Evolutionary conservation across 371 early-diverging fungal species (phyloP), one percentile per base, ranked within the genome.

Genomic region (Mortierella sp.): DNA sequence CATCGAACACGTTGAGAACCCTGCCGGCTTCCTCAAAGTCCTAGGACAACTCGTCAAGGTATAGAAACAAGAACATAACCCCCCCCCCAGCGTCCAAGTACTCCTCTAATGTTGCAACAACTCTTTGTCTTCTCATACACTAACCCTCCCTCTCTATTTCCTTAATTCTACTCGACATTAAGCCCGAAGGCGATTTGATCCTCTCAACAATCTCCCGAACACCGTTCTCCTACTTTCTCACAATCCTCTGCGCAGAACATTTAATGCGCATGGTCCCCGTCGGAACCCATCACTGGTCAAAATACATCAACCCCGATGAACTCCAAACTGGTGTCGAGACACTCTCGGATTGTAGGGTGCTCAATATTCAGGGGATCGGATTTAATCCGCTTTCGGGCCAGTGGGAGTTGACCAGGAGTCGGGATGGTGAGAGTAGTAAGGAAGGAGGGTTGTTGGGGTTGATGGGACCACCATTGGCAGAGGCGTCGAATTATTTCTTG

Each of bases 171-270:
- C 64, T 24, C 14, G 4, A 16, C 4, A 19, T 21, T 24, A 88
- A 93, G 82, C 95, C 97, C 3, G 91, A 91, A 4, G 98, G 96
- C 0, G 80, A 92, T 31, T 46, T 98, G 37, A 92, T 98, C 53
- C 73, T 97, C 46, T 98, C 98, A 0, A 98, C 98, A 64, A 98
- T 98, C 87, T 96, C 96, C 76, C 95, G 98, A 5, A 97, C 98
- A 3, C 91, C 93, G 0, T 69, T 92, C 9, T 92, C 98, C 3
- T 93, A 94, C 73, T 83, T 95, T 13, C 82, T 97, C 72, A 97
- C 98, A 8, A 93, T 98, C n/a, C 80, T 94, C 13, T 79, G 95
- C 55, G 98, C 99, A 11, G 97, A 98, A 87, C 90, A 96, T 59
- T 81, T 97, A 2, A 78, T 98, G 43, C 82, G 92, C 11, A 87